A percentile compares a stretch with the other conserved stretches of the same genome.
These are phyloP conservation scores for Simmondsia chinensis DNA, from an alignment of 148 eudicot genomes.

Conservation along the genomic window DNA sequence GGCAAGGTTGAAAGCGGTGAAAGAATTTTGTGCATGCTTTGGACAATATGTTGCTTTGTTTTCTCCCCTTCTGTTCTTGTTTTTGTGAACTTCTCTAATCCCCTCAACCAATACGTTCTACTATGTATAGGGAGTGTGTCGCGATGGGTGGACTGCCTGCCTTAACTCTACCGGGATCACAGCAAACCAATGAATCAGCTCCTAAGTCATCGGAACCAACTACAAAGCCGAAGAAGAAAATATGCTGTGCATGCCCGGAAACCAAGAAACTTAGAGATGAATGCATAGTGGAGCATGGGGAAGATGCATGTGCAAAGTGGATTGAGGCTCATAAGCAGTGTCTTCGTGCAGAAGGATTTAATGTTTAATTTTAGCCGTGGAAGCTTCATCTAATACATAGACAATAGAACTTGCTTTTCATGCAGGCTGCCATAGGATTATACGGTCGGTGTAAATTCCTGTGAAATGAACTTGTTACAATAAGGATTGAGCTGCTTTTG, in stretches of 20 bases:
- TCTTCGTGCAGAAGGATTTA: constrained; percentile 93
- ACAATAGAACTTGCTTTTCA: no score
- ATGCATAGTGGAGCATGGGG: constrained; percentile 86
- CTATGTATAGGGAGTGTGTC: neutral
- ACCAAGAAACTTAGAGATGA: constrained; percentile 89
- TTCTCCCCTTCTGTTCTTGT: no score
- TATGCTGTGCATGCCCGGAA: constrained; percentile 94
- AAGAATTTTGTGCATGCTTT: no score
- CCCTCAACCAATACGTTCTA: no score
- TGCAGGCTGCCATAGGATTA: no score
- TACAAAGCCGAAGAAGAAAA: constrained; percentile 88
- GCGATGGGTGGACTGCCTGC: constrained; percentile 41
- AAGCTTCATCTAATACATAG: no score
- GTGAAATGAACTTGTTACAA: no score
- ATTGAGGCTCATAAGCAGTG: constrained; percentile 83
- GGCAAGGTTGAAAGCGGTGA: no score
- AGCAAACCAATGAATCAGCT: constrained; percentile 20
- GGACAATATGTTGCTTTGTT: no score
- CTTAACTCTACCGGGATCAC: constrained; percentile 5
- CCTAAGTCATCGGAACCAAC: constrained; percentile 20
- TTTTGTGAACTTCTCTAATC: no score
- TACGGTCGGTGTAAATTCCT: no score
- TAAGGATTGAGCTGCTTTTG: no score
- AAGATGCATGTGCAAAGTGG: constrained; percentile 75
- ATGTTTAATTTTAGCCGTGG: constrained; percentile 43